Percentiles rank a stretch among this genome's conserved stretches.
Evolutionary conservation across 441 rosid genomes (phyloP).

Genomic region (Arabidopsis hybrid): DNA sequence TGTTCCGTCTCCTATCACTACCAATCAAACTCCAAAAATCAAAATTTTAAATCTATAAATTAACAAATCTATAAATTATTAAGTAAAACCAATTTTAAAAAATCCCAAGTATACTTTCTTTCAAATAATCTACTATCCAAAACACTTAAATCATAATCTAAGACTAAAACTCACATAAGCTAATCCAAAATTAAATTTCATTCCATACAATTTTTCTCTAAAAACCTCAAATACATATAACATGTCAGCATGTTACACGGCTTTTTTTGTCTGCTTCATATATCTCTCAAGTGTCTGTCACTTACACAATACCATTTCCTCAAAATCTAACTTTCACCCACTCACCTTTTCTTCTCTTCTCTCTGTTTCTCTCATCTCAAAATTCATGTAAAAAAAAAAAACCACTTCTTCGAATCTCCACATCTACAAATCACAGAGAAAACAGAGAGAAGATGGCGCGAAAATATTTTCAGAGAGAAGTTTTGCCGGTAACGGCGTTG

Average conservation of each 20-base stretch:
- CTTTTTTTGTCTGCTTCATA: constrained; percentile 17
- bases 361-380: constrained; percentile 29
- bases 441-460: constrained; percentile 32
- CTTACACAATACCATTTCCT: constrained; percentile 22
- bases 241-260: constrained; percentile 23
- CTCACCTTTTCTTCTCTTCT: constrained; percentile 21
- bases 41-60: too few species aligned
- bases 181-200: too few species aligned
- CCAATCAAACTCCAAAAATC: too few species aligned
- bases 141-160: too few species aligned
- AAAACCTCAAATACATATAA: background rate
- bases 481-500: constrained; percentile 62
- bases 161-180: too few species aligned
- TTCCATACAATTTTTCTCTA: too few species aligned
- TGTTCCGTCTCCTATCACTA: too few species aligned
- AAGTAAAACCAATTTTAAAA: too few species aligned
- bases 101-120: too few species aligned
- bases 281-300: constrained; percentile 3
- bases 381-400: background rate
- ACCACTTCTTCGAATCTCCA: constrained; percentile 36
- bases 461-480: constrained; percentile 50
- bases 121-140: too few species aligned
- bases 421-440: constrained; percentile 19
- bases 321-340: constrained; percentile 36
- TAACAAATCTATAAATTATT: too few species aligned